Evolutionary conservation across 2,329 filamentous ascomycete genomes (phyloP).

Genomic region (Fusarium sp.): DNA sequence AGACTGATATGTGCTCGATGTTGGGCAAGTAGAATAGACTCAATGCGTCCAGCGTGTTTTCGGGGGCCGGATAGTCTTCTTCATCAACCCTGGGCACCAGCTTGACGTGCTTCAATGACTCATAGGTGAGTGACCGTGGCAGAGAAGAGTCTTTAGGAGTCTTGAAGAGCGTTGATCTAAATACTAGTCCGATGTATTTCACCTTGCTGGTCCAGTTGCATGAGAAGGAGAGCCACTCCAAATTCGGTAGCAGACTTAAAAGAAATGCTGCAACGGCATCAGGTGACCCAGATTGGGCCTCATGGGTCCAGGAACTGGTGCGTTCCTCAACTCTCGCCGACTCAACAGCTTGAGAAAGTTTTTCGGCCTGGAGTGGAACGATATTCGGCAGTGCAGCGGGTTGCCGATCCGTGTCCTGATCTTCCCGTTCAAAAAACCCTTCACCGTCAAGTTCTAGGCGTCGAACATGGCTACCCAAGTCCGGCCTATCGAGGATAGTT

Average conservation of each 20-base stretch:
- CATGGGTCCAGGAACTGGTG: not conserved
- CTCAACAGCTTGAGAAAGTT: not conserved
- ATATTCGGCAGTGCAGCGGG: not conserved
- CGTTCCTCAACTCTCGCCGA: not conserved
- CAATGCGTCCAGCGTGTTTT: not conserved
- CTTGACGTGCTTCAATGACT: not conserved
- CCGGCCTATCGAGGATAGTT: not conserved
- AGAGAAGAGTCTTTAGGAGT: fast-evolving
- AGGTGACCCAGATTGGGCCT: not conserved
- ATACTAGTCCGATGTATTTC: not conserved
- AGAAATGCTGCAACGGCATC: not conserved
- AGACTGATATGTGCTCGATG: not conserved
- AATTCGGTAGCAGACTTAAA: not conserved
- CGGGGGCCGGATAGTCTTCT: not conserved
- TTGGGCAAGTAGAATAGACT: not conserved
- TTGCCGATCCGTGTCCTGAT: no score
- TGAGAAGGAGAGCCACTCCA: not conserved
- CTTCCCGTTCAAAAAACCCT: not conserved
- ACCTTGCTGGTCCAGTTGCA: not conserved
- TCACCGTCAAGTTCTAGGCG: not conserved
- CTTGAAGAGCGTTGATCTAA: not conserved
- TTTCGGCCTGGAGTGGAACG: not conserved
- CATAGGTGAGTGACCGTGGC: not conserved
- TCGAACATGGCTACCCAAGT: not conserved
- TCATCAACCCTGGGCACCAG: not conserved